Percentiles rank a stretch among this genome's conserved stretches.
Evolutionary conservation across 169 alveolate species (phyloP).

Genomic region (Cryptosporidium felis): DNA sequence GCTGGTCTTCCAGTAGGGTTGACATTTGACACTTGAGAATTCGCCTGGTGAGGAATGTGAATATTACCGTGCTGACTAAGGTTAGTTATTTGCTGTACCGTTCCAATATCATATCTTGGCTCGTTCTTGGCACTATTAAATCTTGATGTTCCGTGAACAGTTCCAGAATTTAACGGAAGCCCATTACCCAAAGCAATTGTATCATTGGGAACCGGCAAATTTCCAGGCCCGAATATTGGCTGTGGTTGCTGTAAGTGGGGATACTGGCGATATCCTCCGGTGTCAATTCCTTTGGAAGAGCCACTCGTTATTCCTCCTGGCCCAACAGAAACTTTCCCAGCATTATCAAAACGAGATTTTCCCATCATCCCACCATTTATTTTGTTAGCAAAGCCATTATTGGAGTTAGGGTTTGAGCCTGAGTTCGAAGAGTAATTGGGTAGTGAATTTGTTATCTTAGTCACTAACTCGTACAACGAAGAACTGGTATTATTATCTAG

Average conservation of each 20-base stretch:
- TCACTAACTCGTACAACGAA: constrained; percentile 28
- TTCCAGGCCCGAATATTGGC: not conserved
- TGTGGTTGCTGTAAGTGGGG: not conserved
- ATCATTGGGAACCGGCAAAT: not conserved
- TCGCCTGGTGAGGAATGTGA: not conserved
- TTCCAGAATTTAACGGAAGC: not conserved
- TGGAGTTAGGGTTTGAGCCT: not conserved
- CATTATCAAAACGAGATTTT: constrained; percentile 46
- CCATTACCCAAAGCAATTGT: not conserved
- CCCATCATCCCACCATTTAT: not conserved
- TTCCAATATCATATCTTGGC: constrained; percentile 3
- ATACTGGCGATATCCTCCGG: not conserved
- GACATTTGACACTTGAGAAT: constrained; percentile 11
- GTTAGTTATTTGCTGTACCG: not conserved
- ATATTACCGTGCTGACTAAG: not conserved
- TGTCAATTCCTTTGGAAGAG: not conserved
- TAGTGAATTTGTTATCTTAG: constrained; percentile 19
- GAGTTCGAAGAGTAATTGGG: constrained; percentile 26
- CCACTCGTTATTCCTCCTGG: not conserved
- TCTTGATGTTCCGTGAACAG: not conserved
- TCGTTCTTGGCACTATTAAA: not conserved
- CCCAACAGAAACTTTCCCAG: not conserved
- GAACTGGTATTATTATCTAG: constrained; percentile 42
- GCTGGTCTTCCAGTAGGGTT: constrained; percentile 16
- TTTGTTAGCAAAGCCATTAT: not conserved